Conservation (phyloP, 1,284 basidiomycete species). For the Sporisorium reilianum region DNA sequence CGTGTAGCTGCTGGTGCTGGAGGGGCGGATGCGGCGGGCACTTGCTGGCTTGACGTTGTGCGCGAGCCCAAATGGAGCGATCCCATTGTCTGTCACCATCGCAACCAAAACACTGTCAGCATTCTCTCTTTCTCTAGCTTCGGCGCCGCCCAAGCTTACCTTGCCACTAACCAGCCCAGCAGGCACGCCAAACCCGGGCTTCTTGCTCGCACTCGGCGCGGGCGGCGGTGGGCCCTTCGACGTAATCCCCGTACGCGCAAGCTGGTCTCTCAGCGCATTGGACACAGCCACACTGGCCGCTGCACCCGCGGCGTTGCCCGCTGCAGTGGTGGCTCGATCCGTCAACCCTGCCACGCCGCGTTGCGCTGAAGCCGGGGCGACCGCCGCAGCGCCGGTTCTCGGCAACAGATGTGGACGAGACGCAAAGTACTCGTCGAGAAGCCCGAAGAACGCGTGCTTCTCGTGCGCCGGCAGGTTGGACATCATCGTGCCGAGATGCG, state of each 20-base stretch:
- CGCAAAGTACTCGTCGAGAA: conserved; percentile 64
- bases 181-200: conserved; percentile 16
- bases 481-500: conserved; percentile 40
- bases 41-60: conserved; percentile 1
- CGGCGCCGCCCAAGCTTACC: neutral
- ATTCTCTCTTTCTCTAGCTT: neutral
- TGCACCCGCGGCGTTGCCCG: conserved; percentile 33
- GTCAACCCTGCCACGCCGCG: conserved; percentile 13
- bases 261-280: conserved; percentile 30
- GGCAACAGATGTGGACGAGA: conserved; percentile 51
- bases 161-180: conserved; percentile 18
- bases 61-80: conserved; percentile 16
- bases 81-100: conserved; percentile 5
- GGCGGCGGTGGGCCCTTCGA: conserved; percentile 26
- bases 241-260: conserved; percentile 23
- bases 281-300: conserved; percentile 25
- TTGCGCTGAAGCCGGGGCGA: neutral
- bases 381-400: neutral
- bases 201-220: conserved; percentile 11
- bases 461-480: conserved; percentile 39
- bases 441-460: conserved; percentile 55
- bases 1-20: conserved; percentile 1
- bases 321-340: conserved; percentile 26
- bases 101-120: neutral
- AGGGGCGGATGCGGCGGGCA: neutral